Base-by-base conservation (phyloP, 2,329 filamentous ascomycete species). In the Botrytis pseudocinerea region DNA sequence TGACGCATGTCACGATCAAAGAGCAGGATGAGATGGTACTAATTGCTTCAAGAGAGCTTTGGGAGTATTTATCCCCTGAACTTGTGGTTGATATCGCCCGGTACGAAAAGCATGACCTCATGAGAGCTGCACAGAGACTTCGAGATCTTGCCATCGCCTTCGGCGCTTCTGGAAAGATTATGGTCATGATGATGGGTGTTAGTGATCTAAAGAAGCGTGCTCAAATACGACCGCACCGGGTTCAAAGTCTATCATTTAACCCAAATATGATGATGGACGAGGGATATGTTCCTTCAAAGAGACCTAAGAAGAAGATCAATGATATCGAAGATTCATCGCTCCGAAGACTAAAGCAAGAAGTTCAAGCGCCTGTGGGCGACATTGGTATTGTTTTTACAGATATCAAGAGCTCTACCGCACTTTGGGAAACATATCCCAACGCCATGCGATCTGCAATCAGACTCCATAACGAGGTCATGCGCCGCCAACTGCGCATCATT, bases 181-280 rank as follows among this genome's bases (percentile, higher is more conserved):
- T 98, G 95, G 94, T 99, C 62, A 98, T 98, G 95, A 93, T 99
- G 85, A 91, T 99, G 71, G 95, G 95, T 72, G 92, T 99, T 54
- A 91, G 92, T 72, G 95, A 98, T 80, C 85, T 99, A 71, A 95
- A 97, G 83, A 93, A 93, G 80, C 90, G 94, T 75, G 93, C 97
- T 81, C 89, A 92, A 76, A 92, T 91, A 70, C 82, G 83, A 84
- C 83, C 88, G 74, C 87, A 92, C 82, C 88, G 93, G 72, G 93
- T 93, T 59, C 90, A 94, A 79, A 97, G 93, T 83, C 91, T 81
- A 48, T 94, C 93, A 22, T 89, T 97, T 83, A 93, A 93, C 70
- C 92, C 93, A 1, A 92, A 92, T 32, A 89, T 91, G 7, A 87
- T 93, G 35, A 88, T 89, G 1, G 91, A 93, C 74, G 92, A 95